A percentile compares a stretch with the other conserved stretches of the same genome.
Conservation (phyloP, 805 yeast species). For the Candida silvatica region DNA sequence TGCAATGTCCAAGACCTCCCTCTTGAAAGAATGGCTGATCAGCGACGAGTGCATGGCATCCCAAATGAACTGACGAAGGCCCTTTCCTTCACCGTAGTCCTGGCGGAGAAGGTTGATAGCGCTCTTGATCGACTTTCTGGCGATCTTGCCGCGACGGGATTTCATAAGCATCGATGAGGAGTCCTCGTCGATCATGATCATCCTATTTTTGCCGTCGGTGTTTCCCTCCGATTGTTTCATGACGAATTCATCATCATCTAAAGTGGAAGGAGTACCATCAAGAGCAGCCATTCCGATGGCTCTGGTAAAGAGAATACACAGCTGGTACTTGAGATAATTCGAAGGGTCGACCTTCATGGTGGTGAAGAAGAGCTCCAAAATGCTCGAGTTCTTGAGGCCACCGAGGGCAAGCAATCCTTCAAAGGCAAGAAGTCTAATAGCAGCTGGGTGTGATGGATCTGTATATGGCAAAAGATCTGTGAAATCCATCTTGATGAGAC, state of each 20-base stretch:
- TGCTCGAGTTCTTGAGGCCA: conserved; percentile 57
- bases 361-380: conserved; percentile 56
- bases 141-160: conserved; percentile 53
- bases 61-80: conserved; percentile 61
- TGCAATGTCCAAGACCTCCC: conserved; percentile 55
- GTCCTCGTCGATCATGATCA: conserved; percentile 53
- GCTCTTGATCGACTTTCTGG: conserved; percentile 57
- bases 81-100: conserved; percentile 46
- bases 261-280: conserved; percentile 45
- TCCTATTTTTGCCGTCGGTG: conserved; percentile 19
- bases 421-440: conserved; percentile 60
- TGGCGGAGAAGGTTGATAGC: conserved; percentile 57
- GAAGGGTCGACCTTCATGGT: conserved; percentile 49
- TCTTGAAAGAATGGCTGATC: conserved; percentile 48
- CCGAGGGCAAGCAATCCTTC: conserved; percentile 65
- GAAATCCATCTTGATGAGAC: conserved; percentile 41
- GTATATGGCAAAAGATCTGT: conserved; percentile 51
- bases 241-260: conserved; percentile 59
- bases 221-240: conserved; percentile 3
- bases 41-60: conserved; percentile 53
- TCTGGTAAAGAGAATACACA: conserved; percentile 38
- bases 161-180: conserved; percentile 32
- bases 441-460: conserved; percentile 33
- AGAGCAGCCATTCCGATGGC: conserved; percentile 62
- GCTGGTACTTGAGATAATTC: conserved; percentile 37